Percentiles rank a stretch among this genome's conserved stretches.
Evolutionary conservation across 768 basidiomycete genomes (phyloP).

Genomic region (Melanogaster broomeanus): DNA sequence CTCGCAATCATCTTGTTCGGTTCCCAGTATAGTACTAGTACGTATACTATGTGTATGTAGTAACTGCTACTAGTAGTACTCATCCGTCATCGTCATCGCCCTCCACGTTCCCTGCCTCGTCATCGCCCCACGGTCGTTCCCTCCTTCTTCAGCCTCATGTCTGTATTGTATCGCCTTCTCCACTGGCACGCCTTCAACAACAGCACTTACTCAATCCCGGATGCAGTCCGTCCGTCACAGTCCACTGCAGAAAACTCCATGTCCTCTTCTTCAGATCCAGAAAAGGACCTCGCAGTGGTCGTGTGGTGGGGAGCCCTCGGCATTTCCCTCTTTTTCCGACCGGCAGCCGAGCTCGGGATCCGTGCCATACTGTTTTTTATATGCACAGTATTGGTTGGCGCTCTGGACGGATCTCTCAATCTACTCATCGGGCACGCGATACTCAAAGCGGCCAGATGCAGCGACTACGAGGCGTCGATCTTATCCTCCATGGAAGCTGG

Average conservation of each 20-base stretch:
- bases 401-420: conserved; percentile 9
- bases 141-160: conserved; percentile 13
- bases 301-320: conserved; percentile 16
- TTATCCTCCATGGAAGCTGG: conserved; percentile 11
- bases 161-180: conserved; percentile 9
- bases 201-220: neutral
- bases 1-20: no score
- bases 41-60: no score
- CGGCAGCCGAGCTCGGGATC: conserved; percentile 6
- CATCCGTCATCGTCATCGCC: no score
- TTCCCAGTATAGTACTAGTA: no score
- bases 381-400: conserved; percentile 5
- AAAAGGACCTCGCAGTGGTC: conserved; percentile 5
- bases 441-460: conserved; percentile 8
- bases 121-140: no score
- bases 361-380: conserved; percentile 3
- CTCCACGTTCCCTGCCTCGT: no score
- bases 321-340: conserved; percentile 9
- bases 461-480: conserved; percentile 10
- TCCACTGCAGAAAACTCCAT: neutral
- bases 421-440: conserved; percentile 13
- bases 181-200: conserved; percentile 1
- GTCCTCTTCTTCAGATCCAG: neutral
- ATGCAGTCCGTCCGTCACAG: neutral
- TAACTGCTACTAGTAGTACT: no score